These are phyloP conservation scores for Adansonia madagascariensis DNA, from an alignment of 441 rosid species.

Conservation along the genomic window DNA sequence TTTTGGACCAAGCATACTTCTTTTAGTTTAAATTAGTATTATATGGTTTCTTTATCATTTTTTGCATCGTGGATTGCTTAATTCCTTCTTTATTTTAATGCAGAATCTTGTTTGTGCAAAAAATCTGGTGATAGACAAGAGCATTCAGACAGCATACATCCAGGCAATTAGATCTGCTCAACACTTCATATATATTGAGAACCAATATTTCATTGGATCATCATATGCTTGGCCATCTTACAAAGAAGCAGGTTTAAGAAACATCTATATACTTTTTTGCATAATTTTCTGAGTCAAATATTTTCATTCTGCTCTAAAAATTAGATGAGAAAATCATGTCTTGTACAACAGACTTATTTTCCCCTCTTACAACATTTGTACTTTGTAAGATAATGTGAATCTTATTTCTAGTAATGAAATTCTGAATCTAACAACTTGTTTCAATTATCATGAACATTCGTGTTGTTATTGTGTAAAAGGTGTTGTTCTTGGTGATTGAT, in stretches of 20 bases:
- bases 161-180: constrained; percentile 88
- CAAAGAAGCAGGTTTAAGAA: constrained; percentile 69
- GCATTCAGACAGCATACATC: constrained; percentile 87
- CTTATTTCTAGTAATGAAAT: neutral
- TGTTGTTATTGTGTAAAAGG: neutral
- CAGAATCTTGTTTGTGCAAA: constrained; percentile 90
- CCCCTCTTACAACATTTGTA: neutral
- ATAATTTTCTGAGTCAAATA: neutral
- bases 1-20: neutral
- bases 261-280: constrained; percentile 22
- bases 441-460: neutral
- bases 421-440: neutral
- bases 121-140: constrained; percentile 77
- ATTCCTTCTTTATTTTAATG: constrained; percentile 21
- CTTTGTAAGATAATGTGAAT: neutral
- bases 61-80: neutral
- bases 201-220: constrained; percentile 87
- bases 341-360: neutral
- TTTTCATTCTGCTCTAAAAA: neutral
- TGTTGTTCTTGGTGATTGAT: neutral
- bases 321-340: neutral
- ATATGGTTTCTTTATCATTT: neutral
- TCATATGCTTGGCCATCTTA: constrained; percentile 80
- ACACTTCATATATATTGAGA: constrained; percentile 82
- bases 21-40: neutral